Conservation (phyloP, 2,329 filamentous ascomycete genomes). For the Purpureocillium lavendulum region DNA sequence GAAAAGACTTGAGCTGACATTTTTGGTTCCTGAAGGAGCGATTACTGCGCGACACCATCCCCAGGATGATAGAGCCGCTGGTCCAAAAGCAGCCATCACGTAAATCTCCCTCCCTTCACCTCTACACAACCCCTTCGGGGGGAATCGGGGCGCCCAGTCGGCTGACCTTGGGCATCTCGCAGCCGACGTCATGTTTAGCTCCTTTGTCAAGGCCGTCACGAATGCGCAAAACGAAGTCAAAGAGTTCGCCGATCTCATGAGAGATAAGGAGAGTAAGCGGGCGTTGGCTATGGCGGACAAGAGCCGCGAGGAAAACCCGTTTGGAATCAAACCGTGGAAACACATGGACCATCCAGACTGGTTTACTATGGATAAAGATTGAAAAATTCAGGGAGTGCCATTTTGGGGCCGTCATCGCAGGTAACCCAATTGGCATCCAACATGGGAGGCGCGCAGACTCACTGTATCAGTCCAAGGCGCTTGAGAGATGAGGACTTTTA, state of each 20-base stretch:
- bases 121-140: conserved; percentile 1
- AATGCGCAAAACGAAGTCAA: conserved; percentile 42
- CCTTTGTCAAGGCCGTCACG: conserved; percentile 38
- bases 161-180: conserved; percentile 3
- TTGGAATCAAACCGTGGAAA: conserved; percentile 51
- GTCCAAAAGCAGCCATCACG: conserved; percentile 40
- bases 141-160: neutral
- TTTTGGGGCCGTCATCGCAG: no score
- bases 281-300: conserved; percentile 43
- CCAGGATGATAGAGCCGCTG: conserved; percentile 37
- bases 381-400: neutral
- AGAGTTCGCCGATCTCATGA: conserved; percentile 39
- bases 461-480: no score
- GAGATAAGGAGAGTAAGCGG: conserved; percentile 35
- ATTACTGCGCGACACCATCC: conserved; percentile 26
- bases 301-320: conserved; percentile 45
- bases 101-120: conserved; percentile 24
- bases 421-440: no score
- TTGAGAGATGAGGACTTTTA: no score
- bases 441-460: no score
- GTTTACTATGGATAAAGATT: conserved; percentile 29
- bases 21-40: conserved; percentile 18
- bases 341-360: conserved; percentile 52
- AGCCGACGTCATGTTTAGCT: conserved; percentile 43
- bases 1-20: conserved; percentile 8